A percentile compares a stretch with the other conserved stretches of the same genome.
These are phyloP conservation scores for Inga laurina DNA, from an alignment of 306 rosid species.

Conservation along the genomic window DNA sequence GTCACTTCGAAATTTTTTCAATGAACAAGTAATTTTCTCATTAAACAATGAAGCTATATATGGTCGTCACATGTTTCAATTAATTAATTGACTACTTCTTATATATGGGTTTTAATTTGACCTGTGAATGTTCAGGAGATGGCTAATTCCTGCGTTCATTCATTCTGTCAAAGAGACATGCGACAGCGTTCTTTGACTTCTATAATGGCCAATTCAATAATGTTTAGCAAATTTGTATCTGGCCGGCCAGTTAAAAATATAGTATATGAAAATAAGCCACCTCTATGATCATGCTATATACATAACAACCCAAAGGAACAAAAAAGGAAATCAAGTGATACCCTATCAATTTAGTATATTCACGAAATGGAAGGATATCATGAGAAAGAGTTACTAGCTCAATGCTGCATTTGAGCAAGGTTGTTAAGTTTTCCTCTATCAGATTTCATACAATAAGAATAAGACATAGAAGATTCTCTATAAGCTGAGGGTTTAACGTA, in stretches of 20 bases:
- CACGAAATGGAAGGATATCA: not conserved
- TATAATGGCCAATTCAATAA: not conserved
- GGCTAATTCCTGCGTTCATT: not conserved
- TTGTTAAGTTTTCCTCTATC: not conserved
- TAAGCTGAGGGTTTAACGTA: constrained; percentile 74
- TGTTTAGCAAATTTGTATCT: not conserved
- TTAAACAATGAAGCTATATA: not conserved
- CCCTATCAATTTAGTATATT: not conserved
- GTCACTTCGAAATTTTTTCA: too few species aligned
- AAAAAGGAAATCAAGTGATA: not conserved
- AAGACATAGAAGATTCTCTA: constrained; percentile 50
- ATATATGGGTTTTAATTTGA: not conserved
- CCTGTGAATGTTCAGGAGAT: not conserved
- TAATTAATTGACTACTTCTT: not conserved
- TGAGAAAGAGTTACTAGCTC: not conserved
- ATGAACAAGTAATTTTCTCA: not conserved
- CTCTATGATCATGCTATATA: not conserved
- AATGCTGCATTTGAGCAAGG: not conserved
- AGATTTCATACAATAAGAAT: not conserved
- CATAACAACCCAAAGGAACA: constrained; percentile 19
- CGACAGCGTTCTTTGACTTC: not conserved
- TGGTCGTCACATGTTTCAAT: not conserved
- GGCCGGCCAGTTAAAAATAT: not conserved
- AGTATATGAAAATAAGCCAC: not conserved
- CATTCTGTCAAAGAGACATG: not conserved